Evolutionary conservation across 768 basidiomycete species (phyloP).

Genomic region (Scleroderma bovista): DNA sequence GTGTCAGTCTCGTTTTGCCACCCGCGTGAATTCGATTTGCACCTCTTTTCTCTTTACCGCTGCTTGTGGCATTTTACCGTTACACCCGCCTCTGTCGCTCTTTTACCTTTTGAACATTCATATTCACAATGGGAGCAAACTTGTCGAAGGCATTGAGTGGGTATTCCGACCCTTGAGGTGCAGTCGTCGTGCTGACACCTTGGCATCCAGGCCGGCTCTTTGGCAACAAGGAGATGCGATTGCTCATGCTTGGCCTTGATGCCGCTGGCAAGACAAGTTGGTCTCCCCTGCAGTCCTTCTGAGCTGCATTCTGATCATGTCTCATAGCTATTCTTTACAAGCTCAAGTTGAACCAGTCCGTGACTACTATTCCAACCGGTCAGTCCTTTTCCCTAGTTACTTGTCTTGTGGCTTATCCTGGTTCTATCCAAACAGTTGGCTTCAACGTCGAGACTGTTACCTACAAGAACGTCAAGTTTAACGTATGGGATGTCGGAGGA

Average conservation of each 20-base stretch:
- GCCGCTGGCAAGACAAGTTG: constrained; percentile 98
- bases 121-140: constrained; percentile 71
- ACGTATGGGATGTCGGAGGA: constrained; percentile 97
- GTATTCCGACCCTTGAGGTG: constrained; percentile 15
- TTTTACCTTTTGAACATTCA: constrained; percentile 37
- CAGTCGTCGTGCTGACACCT: constrained; percentile 1
- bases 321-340: constrained; percentile 92
- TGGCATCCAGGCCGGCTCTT: constrained; percentile 73
- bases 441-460: constrained; percentile 99
- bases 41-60: neutral
- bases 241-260: constrained; percentile 95
- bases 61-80: constrained; percentile 25
- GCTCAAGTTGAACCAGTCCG: constrained; percentile 96
- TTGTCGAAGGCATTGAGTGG: constrained; percentile 78
- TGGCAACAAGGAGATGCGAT: constrained; percentile 98
- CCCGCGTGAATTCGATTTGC: neutral
- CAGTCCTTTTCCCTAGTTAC: constrained; percentile 3
- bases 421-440: constrained; percentile 53
- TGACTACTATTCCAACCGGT: constrained; percentile 98
- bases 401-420: neutral
- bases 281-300: constrained; percentile 25
- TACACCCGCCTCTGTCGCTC: constrained; percentile 49
- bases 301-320: neutral
- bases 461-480: constrained; percentile 97
- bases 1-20: neutral